Evolutionary conservation across 176 grass and related monocot species (phyloP).

Genomic region (Ananas comosus): DNA sequence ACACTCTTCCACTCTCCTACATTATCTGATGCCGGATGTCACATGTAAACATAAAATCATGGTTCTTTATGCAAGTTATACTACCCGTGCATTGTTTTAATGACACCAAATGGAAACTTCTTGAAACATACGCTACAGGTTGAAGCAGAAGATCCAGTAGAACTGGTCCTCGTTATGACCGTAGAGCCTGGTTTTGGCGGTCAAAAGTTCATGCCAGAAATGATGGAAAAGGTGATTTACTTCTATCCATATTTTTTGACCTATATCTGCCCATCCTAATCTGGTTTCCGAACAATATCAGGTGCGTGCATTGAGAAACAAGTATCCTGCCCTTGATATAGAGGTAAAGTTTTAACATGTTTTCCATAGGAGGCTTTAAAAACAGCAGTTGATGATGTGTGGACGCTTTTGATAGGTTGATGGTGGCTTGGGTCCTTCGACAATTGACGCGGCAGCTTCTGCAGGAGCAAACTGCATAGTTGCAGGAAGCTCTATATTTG

Average conservation of each 20-base stretch:
- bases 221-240: conserved; percentile 82
- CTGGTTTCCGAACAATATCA: conserved; percentile 20
- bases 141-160: conserved; percentile 81
- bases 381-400: background rate
- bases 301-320: conserved; percentile 78
- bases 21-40: too few species aligned
- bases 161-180: conserved; percentile 95
- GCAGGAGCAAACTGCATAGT: conserved; percentile 97
- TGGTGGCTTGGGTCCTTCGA: conserved; percentile 85
- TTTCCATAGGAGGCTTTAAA: conserved; percentile 4
- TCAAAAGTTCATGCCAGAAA: conserved; percentile 95
- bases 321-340: conserved; percentile 88
- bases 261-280: background rate
- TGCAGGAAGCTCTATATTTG: conserved; percentile 88
- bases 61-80: background rate
- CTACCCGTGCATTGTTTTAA: background rate
- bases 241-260: background rate
- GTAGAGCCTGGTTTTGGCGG: conserved; percentile 98
- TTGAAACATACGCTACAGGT: conserved; percentile 35
- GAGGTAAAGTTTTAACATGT: conserved; percentile 36
- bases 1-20: too few species aligned
- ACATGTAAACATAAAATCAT: background rate
- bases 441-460: conserved; percentile 54
- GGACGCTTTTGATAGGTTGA: conserved; percentile 43
- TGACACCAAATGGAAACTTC: background rate